Percentiles rank a stretch among this genome's conserved stretches.
Conservation (phyloP, 2,329 filamentous ascomycete genomes). For the Stagonosporopsis chrysanthemi region DNA sequence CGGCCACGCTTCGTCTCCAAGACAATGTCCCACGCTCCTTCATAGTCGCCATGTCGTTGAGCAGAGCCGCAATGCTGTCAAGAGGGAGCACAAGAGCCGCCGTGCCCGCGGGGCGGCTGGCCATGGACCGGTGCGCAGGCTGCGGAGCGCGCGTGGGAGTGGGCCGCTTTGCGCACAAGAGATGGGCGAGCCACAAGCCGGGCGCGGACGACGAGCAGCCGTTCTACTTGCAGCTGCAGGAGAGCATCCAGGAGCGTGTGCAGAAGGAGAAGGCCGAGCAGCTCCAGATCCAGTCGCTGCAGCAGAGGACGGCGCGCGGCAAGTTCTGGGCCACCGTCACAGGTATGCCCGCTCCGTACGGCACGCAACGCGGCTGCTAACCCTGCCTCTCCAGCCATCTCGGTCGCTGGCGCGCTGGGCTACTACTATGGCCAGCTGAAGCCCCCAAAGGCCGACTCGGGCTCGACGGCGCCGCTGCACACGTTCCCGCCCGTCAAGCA, state of each 20-base stretch:
- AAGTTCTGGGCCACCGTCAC: constrained; percentile 46
- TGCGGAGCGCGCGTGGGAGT: constrained; percentile 18
- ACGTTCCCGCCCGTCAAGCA: constrained; percentile 59
- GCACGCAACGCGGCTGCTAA: constrained; percentile 8
- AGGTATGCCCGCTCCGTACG: constrained; percentile 21
- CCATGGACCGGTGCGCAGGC: constrained; percentile 1
- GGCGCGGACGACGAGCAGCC: constrained; percentile 49
- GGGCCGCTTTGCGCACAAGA: constrained; percentile 32
- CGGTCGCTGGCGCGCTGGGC: constrained; percentile 59
- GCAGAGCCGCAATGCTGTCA: constrained; percentile 33
- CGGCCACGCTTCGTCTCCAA: neutral
- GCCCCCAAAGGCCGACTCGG: constrained; percentile 55
- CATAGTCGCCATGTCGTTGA: constrained; percentile 40
- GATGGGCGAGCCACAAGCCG: constrained; percentile 47
- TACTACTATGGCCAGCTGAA: constrained; percentile 64
- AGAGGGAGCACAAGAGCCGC: constrained; percentile 5
- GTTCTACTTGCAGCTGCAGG: constrained; percentile 68
- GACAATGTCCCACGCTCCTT: constrained; percentile 25
- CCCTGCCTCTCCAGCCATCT: constrained; percentile 52
- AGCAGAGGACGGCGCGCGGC: constrained; percentile 44
- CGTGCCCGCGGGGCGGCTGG: constrained; percentile 8
- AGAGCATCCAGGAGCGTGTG: constrained; percentile 66
- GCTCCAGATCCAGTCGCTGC: constrained; percentile 44
- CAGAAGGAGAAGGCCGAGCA: constrained; percentile 66
- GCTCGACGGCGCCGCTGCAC: constrained; percentile 66